Conservation (phyloP, 768 basidiomycete genomes). For the Ephemerocybe angulata region DNA sequence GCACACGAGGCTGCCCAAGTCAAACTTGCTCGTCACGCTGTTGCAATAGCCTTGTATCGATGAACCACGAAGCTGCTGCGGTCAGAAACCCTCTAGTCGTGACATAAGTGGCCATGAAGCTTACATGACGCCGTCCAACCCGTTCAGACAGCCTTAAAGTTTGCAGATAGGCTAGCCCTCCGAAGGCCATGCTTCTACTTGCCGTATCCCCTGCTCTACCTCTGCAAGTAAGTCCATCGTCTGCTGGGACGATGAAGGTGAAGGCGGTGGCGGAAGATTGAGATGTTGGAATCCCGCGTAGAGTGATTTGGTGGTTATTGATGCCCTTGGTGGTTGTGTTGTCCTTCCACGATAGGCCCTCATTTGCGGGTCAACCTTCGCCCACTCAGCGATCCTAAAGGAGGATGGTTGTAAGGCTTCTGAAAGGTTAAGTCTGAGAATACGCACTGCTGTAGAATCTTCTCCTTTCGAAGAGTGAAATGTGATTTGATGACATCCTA, state of each 20-base stretch:
- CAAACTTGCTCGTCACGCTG: no score
- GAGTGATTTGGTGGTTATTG: no score
- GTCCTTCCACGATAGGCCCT: neutral
- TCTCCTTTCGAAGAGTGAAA: conserved; percentile 38
- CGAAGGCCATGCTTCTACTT: neutral
- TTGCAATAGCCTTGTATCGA: no score
- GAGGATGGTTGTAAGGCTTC: neutral
- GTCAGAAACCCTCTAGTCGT: neutral
- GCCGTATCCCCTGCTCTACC: neutral
- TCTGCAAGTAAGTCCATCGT: neutral
- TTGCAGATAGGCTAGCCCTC: neutral
- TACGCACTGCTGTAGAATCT: conserved; percentile 41
- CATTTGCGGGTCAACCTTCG: neutral
- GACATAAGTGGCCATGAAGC: conserved; percentile 1
- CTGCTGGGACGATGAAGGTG: neutral
- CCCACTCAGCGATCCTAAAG: neutral
- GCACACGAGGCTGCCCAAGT: neutral
- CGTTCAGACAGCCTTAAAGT: neutral
- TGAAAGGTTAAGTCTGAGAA: neutral
- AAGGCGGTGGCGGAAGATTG: neutral
- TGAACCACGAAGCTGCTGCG: no score
- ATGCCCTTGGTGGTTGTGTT: neutral
- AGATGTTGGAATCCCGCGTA: neutral
- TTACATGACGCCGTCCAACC: neutral
- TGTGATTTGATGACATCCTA: conserved; percentile 51